These are phyloP conservation scores for Leishmania guyanensis DNA, from an alignment of 208 protist species.

Conservation along the genomic window DNA sequence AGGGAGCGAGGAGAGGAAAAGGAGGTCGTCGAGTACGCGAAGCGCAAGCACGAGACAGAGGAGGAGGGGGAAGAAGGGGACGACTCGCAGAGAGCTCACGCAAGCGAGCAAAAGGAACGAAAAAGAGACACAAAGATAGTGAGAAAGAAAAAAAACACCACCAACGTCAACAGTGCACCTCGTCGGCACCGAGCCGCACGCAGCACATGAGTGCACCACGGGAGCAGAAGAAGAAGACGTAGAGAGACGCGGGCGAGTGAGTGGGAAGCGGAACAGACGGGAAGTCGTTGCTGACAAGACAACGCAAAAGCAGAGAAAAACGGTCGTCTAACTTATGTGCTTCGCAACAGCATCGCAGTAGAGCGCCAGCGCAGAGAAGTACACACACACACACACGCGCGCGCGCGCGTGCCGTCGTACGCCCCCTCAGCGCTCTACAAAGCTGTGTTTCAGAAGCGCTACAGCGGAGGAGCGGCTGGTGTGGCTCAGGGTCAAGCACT, in stretches of 20 bases:
- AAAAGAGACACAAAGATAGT: neutral
- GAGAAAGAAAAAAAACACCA: neutral
- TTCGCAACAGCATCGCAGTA: neutral
- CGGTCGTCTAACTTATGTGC: neutral
- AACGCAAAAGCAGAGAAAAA: neutral
- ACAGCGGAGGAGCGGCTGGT: slow-evolving; percentile 38
- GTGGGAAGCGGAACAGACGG: neutral
- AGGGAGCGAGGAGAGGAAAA: neutral
- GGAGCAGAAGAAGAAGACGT: neutral
- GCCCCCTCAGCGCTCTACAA: slow-evolving; percentile 23
- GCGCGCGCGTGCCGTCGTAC: neutral
- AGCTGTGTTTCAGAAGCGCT: slow-evolving; percentile 54
- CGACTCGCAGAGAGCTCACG: neutral
- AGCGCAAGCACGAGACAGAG: neutral
- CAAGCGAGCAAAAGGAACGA: neutral
- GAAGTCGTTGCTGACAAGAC: neutral
- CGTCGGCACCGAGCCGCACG: neutral
- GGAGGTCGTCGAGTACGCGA: neutral
- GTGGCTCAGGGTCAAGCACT: slow-evolving; percentile 40
- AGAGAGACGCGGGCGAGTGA: neutral
- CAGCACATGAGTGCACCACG: neutral
- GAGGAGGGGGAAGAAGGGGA: neutral
- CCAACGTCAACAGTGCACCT: neutral
- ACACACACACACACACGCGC: neutral
- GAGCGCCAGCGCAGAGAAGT: neutral